phyloP scores from a whole-genome alignment of 176 grass and related monocot species.

The Ananas comosus region DNA sequence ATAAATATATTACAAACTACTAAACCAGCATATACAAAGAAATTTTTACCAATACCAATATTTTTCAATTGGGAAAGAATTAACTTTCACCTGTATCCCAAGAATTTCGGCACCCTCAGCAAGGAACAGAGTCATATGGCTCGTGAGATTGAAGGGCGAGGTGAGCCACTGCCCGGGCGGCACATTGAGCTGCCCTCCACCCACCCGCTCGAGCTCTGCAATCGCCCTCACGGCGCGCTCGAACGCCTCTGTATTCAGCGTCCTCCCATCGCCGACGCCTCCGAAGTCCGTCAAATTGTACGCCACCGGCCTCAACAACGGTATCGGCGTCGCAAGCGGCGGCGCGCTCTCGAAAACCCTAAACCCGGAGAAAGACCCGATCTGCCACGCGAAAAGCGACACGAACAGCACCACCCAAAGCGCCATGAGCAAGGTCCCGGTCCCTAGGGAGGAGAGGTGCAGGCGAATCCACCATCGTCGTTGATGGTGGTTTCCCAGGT shows the following conservation, averaged over 20 bases:
- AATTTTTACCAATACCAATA: neutral
- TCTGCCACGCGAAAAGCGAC: slow-evolving; percentile 71
- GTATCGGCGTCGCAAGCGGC: slow-evolving; percentile 18
- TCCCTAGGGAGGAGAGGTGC: slow-evolving; percentile 41
- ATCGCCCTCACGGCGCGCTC: slow-evolving; percentile 66
- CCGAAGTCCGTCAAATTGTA: slow-evolving; percentile 84
- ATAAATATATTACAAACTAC: too few relatives aligned
- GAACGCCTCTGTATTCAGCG: slow-evolving; percentile 69
- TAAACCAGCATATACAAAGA: too few relatives aligned
- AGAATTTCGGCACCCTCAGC: slow-evolving; percentile 69
- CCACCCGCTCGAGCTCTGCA: slow-evolving; percentile 25
- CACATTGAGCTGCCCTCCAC: slow-evolving; percentile 80
- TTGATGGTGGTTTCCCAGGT: slow-evolving; percentile 15
- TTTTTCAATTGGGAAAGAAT: neutral
- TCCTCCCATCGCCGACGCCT: slow-evolving; percentile 58
- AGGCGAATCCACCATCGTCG: slow-evolving; percentile 29
- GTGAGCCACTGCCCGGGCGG: slow-evolving; percentile 67
- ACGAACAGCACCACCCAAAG: slow-evolving; percentile 59
- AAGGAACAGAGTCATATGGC: slow-evolving; percentile 85
- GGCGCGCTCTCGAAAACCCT: slow-evolving; percentile 2
- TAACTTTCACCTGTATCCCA: slow-evolving; percentile 51
- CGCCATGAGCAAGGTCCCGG: slow-evolving; percentile 40
- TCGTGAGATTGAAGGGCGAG: slow-evolving; percentile 88
- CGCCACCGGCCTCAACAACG: slow-evolving; percentile 36
- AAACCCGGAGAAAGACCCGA: slow-evolving; percentile 25